Conservation (phyloP, 106 monocot genomes). For the Acorus calamus region DNA sequence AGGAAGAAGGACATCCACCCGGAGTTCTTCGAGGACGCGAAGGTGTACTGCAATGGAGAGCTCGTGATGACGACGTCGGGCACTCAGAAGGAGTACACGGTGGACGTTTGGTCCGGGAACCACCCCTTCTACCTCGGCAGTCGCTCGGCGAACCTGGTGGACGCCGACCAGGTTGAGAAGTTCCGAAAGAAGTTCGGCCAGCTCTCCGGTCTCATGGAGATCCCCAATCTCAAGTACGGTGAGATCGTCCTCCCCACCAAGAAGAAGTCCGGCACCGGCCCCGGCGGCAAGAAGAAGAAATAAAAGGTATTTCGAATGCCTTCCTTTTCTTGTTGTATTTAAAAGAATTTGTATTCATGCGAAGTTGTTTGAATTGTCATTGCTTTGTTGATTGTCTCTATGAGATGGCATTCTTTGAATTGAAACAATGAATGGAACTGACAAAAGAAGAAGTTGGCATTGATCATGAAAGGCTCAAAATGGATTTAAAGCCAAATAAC, state of each 20-base stretch:
- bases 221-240: conserved; percentile 44
- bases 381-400: no score
- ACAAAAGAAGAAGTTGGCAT: no score
- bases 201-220: conserved; percentile 46
- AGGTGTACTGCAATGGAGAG: conserved; percentile 93
- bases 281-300: conserved; percentile 37
- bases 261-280: conserved; percentile 39
- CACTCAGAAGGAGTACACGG: conserved; percentile 66
- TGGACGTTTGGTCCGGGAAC: conserved; percentile 93
- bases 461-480: no score
- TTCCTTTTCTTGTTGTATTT: no score
- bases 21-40: conserved; percentile 65
- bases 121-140: conserved; percentile 83
- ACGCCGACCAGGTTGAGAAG: conserved; percentile 81
- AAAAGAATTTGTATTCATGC: no score
- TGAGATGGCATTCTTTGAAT: no score
- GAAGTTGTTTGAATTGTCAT: no score
- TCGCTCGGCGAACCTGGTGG: conserved; percentile 42
- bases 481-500: no score
- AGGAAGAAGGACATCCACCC: conserved; percentile 67
- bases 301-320: no score
- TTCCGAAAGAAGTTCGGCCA: conserved; percentile 70
- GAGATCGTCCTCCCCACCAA: conserved; percentile 45
- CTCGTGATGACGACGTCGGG: conserved; percentile 88
- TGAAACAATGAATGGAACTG: no score